These are phyloP conservation scores for Neurospora sp. DNA, from an alignment of 495 filamentous ascomycete genomes.

Conservation along the genomic window DNA sequence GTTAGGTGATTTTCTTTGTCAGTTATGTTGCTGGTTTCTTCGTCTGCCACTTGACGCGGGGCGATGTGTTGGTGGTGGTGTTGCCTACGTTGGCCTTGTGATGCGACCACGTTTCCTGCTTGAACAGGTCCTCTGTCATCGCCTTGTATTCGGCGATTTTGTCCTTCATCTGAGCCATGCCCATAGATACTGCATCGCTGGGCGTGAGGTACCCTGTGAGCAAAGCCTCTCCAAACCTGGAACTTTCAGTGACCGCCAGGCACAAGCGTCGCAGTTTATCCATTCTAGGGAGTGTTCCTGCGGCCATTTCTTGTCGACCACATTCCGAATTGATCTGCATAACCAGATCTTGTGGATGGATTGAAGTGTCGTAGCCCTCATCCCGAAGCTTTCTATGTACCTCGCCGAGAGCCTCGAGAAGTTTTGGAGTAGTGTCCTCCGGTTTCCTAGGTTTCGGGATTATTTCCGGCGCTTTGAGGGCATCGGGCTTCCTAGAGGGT, in stretches of 20 bases:
- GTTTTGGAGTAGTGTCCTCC: neutral
- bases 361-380: neutral
- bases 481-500: neutral
- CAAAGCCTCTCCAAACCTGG: constrained; percentile 17
- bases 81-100: constrained; percentile 11
- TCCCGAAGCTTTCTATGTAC: neutral
- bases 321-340: neutral
- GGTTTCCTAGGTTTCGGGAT: neutral
- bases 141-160: constrained; percentile 1
- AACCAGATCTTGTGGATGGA: neutral
- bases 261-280: constrained; percentile 10
- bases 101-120: constrained; percentile 7
- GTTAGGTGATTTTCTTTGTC: neutral
- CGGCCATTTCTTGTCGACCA: neutral
- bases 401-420: neutral
- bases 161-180: constrained; percentile 5
- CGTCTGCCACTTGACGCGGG: neutral
- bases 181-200: constrained; percentile 1
- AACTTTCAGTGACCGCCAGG: neutral
- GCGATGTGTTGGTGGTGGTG: neutral
- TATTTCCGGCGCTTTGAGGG: neutral
- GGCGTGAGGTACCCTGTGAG: constrained; percentile 13
- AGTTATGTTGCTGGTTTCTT: neutral
- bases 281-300: constrained; percentile 7
- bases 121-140: constrained; percentile 9